Evolutionary conservation across 116 monocot species (phyloP).

Genomic region (Zostera marina): DNA sequence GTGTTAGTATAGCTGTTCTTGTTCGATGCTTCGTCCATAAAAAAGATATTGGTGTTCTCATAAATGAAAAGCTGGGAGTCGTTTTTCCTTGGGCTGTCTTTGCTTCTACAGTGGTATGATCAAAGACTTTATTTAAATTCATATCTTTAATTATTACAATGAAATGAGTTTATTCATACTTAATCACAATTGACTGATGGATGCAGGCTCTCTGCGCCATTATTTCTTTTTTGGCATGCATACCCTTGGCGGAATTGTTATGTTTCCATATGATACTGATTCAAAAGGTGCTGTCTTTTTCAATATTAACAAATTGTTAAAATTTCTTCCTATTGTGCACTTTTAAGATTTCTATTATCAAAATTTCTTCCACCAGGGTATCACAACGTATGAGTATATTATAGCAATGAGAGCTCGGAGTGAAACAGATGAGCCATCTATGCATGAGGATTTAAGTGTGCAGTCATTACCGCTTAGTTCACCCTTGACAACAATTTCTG

Average conservation of each 20-base stretch:
- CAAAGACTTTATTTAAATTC: not conserved
- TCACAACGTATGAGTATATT: slow-evolving; percentile 87
- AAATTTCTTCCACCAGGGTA: slow-evolving; percentile 30
- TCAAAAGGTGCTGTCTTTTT: slow-evolving; percentile 37
- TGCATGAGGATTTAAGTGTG: slow-evolving; percentile 34
- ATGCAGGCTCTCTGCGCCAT: slow-evolving; percentile 43
- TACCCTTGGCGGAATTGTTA: slow-evolving; percentile 76
- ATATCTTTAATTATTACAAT: not conserved
- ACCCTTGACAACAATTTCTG: slow-evolving; percentile 49
- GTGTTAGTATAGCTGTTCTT: slow-evolving; percentile 67
- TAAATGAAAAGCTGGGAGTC: slow-evolving; percentile 68
- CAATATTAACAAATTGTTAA: not conserved
- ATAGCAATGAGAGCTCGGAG: slow-evolving; percentile 80
- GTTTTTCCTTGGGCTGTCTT: slow-evolving; percentile 73
- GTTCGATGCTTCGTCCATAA: slow-evolving; percentile 72
- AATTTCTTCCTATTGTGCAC: not conserved
- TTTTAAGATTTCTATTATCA: not conserved
- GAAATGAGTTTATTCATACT: not conserved
- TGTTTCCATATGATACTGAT: slow-evolving; percentile 84
- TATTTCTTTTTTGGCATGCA: slow-evolving; percentile 40
- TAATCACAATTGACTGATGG: not conserved
- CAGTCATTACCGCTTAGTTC: slow-evolving; percentile 57
- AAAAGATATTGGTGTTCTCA: slow-evolving; percentile 31
- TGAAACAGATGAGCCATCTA: slow-evolving; percentile 47
- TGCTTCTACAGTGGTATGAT: slow-evolving; percentile 60